Conservation (phyloP, 257 asterid species). For the Nicotiana noctiflora region DNA sequence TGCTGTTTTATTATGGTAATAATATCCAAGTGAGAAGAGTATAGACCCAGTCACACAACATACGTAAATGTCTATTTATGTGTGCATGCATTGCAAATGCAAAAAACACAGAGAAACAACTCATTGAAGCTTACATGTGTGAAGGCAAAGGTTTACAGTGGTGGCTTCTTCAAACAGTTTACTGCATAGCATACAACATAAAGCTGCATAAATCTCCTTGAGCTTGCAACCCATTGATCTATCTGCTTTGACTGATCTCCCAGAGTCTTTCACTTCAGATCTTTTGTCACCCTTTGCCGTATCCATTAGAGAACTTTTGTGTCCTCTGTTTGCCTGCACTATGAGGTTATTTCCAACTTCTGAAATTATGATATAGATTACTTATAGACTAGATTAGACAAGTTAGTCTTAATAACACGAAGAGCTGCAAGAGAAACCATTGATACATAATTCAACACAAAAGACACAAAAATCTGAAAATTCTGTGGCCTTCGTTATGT, state of each 20-base stretch:
- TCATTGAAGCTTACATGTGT: background rate
- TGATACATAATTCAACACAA: background rate
- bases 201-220: background rate
- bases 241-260: background rate
- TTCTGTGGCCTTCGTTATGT: background rate
- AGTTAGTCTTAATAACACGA: background rate
- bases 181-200: background rate
- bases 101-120: background rate
- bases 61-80: background rate
- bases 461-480: background rate
- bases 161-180: background rate
- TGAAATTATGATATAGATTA: background rate
- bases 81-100: background rate
- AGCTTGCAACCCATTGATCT: background rate
- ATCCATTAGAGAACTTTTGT: background rate
- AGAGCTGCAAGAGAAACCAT: background rate
- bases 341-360: background rate
- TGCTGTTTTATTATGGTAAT: background rate
- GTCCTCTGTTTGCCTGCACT: background rate
- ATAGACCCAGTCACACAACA: background rate
- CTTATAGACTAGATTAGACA: background rate
- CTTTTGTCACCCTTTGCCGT: background rate
- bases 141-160: background rate
- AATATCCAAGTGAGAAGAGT: background rate
- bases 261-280: background rate